phyloP scores from a whole-genome alignment of 768 basidiomycete genomes.

The Lactarius sanguifluus region DNA sequence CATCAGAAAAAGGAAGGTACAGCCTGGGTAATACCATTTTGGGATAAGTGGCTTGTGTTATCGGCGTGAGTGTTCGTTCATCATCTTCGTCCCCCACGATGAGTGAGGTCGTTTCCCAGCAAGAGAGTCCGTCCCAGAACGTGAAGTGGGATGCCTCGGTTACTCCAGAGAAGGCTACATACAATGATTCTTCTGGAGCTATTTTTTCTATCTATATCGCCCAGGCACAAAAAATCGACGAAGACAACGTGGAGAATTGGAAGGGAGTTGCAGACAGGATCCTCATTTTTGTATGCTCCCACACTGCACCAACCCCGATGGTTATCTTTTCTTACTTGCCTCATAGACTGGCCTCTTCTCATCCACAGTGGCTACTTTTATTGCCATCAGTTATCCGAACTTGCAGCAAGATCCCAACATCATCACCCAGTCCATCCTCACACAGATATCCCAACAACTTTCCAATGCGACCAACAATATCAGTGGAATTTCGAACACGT shows the following conservation, averaged over 20 bases:
- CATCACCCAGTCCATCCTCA: slow-evolving; percentile 11
- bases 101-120: not conserved
- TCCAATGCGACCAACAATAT: not conserved
- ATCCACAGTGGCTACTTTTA: slow-evolving; percentile 6
- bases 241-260: slow-evolving; percentile 10
- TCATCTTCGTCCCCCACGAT: not conserved
- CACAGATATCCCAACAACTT: slow-evolving; percentile 19
- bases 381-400: not conserved
- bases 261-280: slow-evolving; percentile 18
- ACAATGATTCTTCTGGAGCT: not conserved
- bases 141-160: not conserved
- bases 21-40: too few species aligned
- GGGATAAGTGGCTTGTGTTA: slow-evolving; percentile 39
- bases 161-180: not conserved
- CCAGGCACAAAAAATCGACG: not conserved
- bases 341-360: slow-evolving; percentile 18
- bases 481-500: not conserved
- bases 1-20: too few species aligned
- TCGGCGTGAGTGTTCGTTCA: slow-evolving; percentile 45
- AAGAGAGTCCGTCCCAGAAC: not conserved
- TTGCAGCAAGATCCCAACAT: not conserved
- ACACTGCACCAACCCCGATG: not conserved
- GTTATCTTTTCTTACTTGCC: not conserved
- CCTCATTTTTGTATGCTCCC: slow-evolving; percentile 11
- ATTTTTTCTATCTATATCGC: not conserved